phyloP scores from a whole-genome alignment of 2,329 filamentous ascomycete species.

The Ceratocystis alfenasii region DNA sequence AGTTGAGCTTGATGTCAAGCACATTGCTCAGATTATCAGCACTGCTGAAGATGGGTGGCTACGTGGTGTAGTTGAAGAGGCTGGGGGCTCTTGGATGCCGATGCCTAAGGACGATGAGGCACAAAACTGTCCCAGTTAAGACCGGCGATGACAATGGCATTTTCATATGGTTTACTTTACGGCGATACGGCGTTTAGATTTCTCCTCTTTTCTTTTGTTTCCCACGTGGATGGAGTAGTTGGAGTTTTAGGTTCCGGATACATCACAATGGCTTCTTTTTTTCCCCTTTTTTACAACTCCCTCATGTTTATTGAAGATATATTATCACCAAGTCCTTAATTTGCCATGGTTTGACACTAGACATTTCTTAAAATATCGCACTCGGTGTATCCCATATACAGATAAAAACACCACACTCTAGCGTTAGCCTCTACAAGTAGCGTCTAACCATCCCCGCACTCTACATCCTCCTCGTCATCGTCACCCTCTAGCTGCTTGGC shows the following conservation, averaged over 20 bases:
- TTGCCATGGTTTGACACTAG: background rate
- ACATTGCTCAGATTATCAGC: constrained; percentile 23
- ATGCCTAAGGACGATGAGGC: constrained; percentile 23
- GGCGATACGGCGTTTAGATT: background rate
- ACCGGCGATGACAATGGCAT: background rate
- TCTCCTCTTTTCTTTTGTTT: background rate
- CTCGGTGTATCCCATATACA: background rate
- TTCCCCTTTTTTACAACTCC: background rate
- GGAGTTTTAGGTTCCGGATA: background rate
- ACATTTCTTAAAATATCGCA: background rate
- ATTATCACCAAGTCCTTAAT: background rate
- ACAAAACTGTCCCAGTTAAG: background rate
- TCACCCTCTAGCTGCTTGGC: constrained; percentile 42
- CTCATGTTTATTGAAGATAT: background rate
- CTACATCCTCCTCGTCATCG: constrained; percentile 39
- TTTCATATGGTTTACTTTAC: too few species aligned
- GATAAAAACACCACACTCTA: background rate
- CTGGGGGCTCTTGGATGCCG: constrained; percentile 32
- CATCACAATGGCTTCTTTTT: background rate
- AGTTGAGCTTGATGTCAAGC: constrained; percentile 13
- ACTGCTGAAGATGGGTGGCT: constrained; percentile 30
- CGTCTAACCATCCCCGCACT: constrained; percentile 35
- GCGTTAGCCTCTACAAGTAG: background rate
- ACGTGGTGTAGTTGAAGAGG: constrained; percentile 29
- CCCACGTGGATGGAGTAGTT: background rate